Conservation (phyloP, 441 rosid species). For the Euphorbia celastroides region DNA sequence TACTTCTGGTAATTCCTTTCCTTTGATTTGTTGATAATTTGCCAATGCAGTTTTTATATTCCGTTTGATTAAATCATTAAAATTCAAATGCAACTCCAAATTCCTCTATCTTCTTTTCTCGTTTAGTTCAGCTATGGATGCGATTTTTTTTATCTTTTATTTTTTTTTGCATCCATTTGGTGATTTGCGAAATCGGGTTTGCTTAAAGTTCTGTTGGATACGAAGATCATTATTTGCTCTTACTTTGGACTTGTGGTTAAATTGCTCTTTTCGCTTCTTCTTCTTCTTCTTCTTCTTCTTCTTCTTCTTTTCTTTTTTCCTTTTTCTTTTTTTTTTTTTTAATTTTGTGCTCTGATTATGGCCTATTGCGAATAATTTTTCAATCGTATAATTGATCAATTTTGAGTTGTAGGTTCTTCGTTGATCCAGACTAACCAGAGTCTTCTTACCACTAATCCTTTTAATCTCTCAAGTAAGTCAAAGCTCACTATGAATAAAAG, state of each 20-base stretch:
- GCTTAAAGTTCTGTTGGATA: background rate
- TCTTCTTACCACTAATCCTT: slow-evolving; percentile 1
- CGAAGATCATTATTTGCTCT: background rate
- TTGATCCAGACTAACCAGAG: slow-evolving; percentile 22
- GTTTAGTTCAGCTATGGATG: background rate
- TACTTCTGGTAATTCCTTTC: slow-evolving; percentile 16
- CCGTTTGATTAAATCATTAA: too few relatives aligned
- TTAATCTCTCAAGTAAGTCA: slow-evolving; percentile 8
- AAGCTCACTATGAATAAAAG: slow-evolving; percentile 8
- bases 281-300: too few relatives aligned
- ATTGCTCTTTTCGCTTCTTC: too few relatives aligned
- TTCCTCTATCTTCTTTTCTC: background rate
- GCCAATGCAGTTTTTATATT: background rate
- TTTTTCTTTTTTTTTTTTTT: background rate
- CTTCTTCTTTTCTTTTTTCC: too few relatives aligned
- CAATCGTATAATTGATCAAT: slow-evolving; percentile 1
- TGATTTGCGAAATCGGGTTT: background rate
- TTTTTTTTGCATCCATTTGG: too few relatives aligned
- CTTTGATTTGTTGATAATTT: too few relatives aligned
- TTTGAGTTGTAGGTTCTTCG: slow-evolving; percentile 20
- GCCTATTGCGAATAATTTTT: background rate
- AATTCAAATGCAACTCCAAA: too few relatives aligned
- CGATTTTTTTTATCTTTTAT: too few relatives aligned
- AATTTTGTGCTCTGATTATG: background rate
- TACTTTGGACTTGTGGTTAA: background rate